Percentiles rank a stretch among this genome's conserved stretches.
These are phyloP conservation scores for Fomitiporia mediterranea DNA, from an alignment of 1,284 basidiomycete genomes.

Conservation along the genomic window DNA sequence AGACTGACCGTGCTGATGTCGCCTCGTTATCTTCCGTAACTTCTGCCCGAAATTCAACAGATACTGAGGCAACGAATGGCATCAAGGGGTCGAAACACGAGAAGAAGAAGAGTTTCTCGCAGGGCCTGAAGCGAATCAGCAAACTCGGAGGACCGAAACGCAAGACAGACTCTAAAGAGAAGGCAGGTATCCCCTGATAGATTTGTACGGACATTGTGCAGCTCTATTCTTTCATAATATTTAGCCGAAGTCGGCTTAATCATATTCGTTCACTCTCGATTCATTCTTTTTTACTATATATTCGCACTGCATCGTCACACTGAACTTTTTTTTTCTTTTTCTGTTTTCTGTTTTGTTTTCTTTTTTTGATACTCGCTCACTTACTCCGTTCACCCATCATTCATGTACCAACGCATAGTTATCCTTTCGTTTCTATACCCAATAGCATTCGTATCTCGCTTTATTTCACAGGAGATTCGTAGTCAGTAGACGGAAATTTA, in stretches of 20 bases:
- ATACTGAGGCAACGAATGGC: conserved; percentile 19
- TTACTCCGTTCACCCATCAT: conserved; percentile 14
- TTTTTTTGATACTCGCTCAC: no score
- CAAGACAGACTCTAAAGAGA: conserved; percentile 46
- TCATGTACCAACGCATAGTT: conserved; percentile 19
- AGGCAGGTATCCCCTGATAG: conserved; percentile 5
- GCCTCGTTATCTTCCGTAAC: conserved; percentile 24
- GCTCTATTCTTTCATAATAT: neutral
- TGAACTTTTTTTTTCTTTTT: conserved; percentile 6
- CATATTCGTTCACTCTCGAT: conserved; percentile 7
- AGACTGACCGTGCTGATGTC: conserved; percentile 26
- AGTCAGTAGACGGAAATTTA: neutral
- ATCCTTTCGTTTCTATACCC: conserved; percentile 14
- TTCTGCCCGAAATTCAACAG: conserved; percentile 22
- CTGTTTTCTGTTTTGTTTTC: neutral
- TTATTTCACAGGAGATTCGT: neutral
- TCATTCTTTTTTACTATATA: conserved; percentile 1
- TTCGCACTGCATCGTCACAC: conserved; percentile 5
- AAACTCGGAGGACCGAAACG: conserved; percentile 36
- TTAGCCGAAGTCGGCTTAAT: conserved; percentile 4
- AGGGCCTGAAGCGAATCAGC: conserved; percentile 52
- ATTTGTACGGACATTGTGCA: neutral
- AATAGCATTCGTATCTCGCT: conserved; percentile 6
- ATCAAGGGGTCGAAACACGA: conserved; percentile 36
- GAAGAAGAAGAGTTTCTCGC: conserved; percentile 52